Percentiles rank a stretch among this genome's conserved stretches.
phyloP scores from a whole-genome alignment of 1,139 yeast genomes.

The Arxiozyma telluris region DNA sequence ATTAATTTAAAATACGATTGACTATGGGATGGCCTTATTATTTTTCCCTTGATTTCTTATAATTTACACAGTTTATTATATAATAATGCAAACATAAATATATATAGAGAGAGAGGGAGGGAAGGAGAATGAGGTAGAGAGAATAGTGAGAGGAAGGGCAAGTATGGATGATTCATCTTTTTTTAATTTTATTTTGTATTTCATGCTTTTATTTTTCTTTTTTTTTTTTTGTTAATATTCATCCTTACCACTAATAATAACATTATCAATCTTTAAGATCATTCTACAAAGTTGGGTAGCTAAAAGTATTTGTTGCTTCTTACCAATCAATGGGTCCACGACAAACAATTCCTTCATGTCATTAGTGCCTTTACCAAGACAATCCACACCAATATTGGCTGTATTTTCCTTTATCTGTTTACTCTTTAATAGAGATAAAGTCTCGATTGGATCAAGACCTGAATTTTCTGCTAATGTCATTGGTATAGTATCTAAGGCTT shows the following conservation, averaged over 20 bases:
- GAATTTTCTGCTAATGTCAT: slow-evolving; percentile 95
- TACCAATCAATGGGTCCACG: slow-evolving; percentile 94
- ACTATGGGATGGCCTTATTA: neutral
- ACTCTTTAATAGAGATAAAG: slow-evolving; percentile 73
- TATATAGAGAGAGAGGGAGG: neutral
- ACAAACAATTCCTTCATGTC: slow-evolving; percentile 93
- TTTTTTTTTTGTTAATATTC: slow-evolving; percentile 38
- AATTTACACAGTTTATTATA: neutral
- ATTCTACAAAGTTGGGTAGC: slow-evolving; percentile 97
- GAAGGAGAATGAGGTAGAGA: neutral
- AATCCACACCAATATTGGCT: slow-evolving; percentile 82
- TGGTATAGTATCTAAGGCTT: slow-evolving; percentile 85
- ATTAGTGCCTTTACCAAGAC: slow-evolving; percentile 76
- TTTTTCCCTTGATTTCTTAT: neutral
- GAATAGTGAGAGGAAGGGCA: neutral
- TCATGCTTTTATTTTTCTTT: too few relatives aligned
- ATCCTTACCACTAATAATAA: slow-evolving; percentile 83
- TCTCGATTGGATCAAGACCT: slow-evolving; percentile 88
- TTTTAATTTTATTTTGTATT: too few relatives aligned
- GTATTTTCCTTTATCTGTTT: slow-evolving; percentile 69
- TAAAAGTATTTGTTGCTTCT: slow-evolving; percentile 86
- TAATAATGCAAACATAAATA: neutral
- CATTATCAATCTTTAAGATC: slow-evolving; percentile 95
- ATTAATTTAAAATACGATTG: too few relatives aligned
- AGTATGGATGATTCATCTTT: too few relatives aligned